Evolutionary conservation across 768 basidiomycete genomes (phyloP).

Genomic region (Rhodotorula kratochvilovae): DNA sequence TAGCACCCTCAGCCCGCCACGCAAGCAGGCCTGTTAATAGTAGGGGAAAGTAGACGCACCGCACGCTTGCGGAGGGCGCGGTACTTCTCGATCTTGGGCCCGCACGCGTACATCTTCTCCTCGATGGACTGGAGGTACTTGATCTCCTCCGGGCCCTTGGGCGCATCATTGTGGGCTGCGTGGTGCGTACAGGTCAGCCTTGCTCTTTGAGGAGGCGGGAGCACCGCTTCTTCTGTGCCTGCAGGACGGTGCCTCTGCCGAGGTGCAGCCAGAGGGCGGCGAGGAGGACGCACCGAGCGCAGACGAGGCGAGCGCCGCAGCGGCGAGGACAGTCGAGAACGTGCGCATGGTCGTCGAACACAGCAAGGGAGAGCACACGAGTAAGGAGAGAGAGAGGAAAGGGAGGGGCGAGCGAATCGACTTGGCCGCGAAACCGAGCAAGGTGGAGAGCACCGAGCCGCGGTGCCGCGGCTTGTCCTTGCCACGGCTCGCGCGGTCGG

Average conservation of each 20-base stretch:
- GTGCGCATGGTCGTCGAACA: conserved; percentile 2
- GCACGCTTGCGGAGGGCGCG: conserved; percentile 33
- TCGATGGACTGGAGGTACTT: conserved; percentile 37
- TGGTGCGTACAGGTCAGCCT: background rate
- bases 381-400: background rate
- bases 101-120: conserved; percentile 44
- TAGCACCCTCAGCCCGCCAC: background rate
- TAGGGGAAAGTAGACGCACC: conserved; percentile 26
- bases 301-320: background rate
- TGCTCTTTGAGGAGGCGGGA: no score
- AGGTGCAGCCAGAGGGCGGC: background rate
- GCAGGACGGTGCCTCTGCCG: background rate
- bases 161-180: conserved; percentile 18
- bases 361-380: background rate
- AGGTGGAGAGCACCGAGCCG: background rate
- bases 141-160: conserved; percentile 40
- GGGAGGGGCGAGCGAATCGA: background rate
- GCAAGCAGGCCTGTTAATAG: no score
- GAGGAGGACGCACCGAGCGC: background rate
- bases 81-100: conserved; percentile 42
- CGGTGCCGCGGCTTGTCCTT: conserved; percentile 1
- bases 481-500: background rate
- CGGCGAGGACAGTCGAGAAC: background rate
- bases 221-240: fast-evolving
- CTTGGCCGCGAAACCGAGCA: background rate